phyloP scores from a whole-genome alignment of 169 alveolate species.

The Plasmodium fragile region DNA sequence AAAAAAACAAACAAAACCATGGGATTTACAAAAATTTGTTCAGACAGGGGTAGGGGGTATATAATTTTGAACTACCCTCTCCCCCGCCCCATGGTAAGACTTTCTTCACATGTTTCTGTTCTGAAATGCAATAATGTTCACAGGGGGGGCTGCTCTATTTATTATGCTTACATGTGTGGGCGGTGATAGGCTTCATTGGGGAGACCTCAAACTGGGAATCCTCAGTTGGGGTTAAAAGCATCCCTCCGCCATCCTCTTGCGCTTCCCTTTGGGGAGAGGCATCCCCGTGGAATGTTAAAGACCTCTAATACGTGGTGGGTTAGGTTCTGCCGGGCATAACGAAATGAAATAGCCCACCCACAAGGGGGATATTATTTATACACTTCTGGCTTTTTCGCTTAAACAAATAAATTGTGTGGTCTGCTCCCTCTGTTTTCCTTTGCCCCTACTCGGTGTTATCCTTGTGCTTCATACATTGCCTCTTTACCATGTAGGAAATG shows the following conservation, averaged over 20 bases:
- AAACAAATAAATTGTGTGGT: neutral
- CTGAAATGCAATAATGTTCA: neutral
- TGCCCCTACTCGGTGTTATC: neutral
- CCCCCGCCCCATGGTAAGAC: neutral
- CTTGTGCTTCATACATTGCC: neutral
- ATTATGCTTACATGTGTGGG: neutral
- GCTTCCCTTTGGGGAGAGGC: neutral
- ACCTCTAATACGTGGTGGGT: neutral
- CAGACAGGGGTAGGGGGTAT: neutral
- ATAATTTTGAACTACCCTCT: neutral
- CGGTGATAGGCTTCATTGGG: neutral
- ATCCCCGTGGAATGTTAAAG: neutral
- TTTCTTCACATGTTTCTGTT: neutral
- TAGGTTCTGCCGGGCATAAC: neutral
- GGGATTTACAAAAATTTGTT: neutral
- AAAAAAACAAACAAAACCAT: neutral
- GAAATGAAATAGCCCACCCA: neutral
- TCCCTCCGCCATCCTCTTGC: too few relatives aligned
- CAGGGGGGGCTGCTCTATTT: neutral
- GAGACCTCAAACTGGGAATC: neutral
- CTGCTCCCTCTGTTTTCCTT: neutral
- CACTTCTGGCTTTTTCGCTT: neutral
- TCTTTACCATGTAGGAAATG: neutral
- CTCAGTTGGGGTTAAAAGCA: neutral
- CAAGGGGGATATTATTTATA: neutral